Evolutionary conservation across 1,139 yeast species (phyloP).

Genomic region (Kluyveromyces marxianus): DNA sequence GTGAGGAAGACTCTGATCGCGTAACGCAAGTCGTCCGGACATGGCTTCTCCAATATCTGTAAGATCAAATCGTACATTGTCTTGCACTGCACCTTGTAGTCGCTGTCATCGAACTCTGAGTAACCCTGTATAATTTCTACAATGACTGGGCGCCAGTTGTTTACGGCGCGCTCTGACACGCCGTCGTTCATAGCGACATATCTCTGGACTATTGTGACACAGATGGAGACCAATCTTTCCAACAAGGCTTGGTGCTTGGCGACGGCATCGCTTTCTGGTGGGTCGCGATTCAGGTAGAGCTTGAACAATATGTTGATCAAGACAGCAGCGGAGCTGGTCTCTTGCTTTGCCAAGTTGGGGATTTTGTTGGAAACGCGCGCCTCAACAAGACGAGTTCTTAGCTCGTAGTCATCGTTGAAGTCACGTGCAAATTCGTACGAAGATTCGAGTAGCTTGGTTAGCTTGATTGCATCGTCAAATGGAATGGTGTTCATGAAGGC

Average conservation of each 20-base stretch:
- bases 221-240: conserved; percentile 56
- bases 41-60: conserved; percentile 57
- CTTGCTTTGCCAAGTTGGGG: conserved; percentile 88
- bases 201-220: conserved; percentile 61
- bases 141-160: conserved; percentile 88
- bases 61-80: conserved; percentile 62
- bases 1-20: conserved; percentile 60
- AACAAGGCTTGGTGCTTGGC: conserved; percentile 30
- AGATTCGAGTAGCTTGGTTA: conserved; percentile 52
- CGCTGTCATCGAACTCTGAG: conserved; percentile 65
- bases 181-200: conserved; percentile 67
- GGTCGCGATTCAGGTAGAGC: conserved; percentile 61
- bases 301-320: conserved; percentile 74
- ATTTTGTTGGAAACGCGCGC: conserved; percentile 88
- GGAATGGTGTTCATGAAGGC: conserved; percentile 66
- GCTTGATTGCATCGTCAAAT: conserved; percentile 46
- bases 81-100: conserved; percentile 59
- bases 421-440: conserved; percentile 78
- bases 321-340: conserved; percentile 83
- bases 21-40: conserved; percentile 60
- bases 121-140: conserved; percentile 80
- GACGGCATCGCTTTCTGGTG: conserved; percentile 26
- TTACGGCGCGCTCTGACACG: conserved; percentile 70
- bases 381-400: conserved; percentile 80
- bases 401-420: conserved; percentile 83